These are phyloP conservation scores for Hygrocybe coccinea DNA, from an alignment of 768 basidiomycete species.

Conservation along the genomic window DNA sequence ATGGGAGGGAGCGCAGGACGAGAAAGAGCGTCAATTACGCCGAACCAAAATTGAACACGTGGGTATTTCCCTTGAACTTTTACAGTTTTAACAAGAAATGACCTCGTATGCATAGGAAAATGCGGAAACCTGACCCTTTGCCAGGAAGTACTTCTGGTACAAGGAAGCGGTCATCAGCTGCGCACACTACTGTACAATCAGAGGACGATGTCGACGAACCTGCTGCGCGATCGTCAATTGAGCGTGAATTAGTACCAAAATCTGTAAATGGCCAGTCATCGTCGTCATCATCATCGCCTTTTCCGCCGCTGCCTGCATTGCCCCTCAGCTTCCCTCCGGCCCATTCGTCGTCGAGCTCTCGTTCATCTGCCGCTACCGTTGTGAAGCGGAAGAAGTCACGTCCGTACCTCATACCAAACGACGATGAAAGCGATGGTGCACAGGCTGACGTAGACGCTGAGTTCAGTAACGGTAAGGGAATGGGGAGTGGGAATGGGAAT, in stretches of 20 bases:
- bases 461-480: slow-evolving; percentile 28
- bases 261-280: slow-evolving; percentile 29
- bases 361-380: slow-evolving; percentile 17
- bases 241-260: not conserved
- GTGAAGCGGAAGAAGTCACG: slow-evolving; percentile 53
- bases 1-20: slow-evolving; percentile 51
- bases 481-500: slow-evolving; percentile 1
- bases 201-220: slow-evolving; percentile 15
- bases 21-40: slow-evolving; percentile 83
- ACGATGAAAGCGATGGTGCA: slow-evolving; percentile 60
- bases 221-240: slow-evolving; percentile 3
- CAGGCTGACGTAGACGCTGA: slow-evolving; percentile 59
- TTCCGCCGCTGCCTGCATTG: not conserved
- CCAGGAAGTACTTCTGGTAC: slow-evolving; percentile 32
- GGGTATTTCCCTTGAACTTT: slow-evolving; percentile 26
- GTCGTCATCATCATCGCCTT: slow-evolving; percentile 25
- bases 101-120: slow-evolving; percentile 52
- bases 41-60: slow-evolving; percentile 88
- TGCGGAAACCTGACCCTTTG: slow-evolving; percentile 75
- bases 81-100: not conserved
- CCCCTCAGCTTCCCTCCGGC: slow-evolving; percentile 10
- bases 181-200: slow-evolving; percentile 15
- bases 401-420: slow-evolving; percentile 42
- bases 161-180: slow-evolving; percentile 14
- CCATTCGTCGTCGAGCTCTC: slow-evolving; percentile 15